Percentiles rank a stretch among this genome's conserved stretches.
Evolutionary conservation across 2,329 filamentous ascomycete species (phyloP).

Genomic region (Aspergillus intermedius): DNA sequence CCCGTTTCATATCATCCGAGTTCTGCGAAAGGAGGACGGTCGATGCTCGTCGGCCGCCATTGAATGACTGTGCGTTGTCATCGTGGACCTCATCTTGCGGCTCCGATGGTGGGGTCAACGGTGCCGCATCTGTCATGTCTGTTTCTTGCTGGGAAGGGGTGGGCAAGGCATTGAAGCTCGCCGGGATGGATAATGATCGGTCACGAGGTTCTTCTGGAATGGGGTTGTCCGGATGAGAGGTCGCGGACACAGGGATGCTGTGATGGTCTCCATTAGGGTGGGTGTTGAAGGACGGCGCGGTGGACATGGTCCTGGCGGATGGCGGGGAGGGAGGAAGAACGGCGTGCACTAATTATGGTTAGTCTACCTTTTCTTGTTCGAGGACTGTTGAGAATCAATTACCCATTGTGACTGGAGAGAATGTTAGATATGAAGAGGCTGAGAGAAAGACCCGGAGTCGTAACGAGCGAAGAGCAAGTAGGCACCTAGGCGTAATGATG

Average conservation of each 20-base stretch:
- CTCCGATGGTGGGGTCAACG: slow-evolving; percentile 37
- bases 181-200: slow-evolving; percentile 30
- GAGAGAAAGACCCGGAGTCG: not conserved
- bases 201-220: slow-evolving; percentile 42
- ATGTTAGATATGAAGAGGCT: not conserved
- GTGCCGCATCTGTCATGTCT: slow-evolving; percentile 35
- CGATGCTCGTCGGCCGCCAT: slow-evolving; percentile 36
- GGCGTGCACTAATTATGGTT: slow-evolving; percentile 23
- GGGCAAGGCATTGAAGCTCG: slow-evolving; percentile 22
- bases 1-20: slow-evolving; percentile 51
- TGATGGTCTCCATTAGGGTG: slow-evolving; percentile 20
- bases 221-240: slow-evolving; percentile 43
- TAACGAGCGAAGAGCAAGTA: not conserved
- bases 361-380: not conserved
- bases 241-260: slow-evolving; percentile 32
- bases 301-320: slow-evolving; percentile 18
- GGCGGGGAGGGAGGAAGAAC: slow-evolving; percentile 16
- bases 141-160: slow-evolving; percentile 24
- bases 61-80: slow-evolving; percentile 16
- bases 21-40: slow-evolving; percentile 51
- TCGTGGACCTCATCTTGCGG: slow-evolving; percentile 32
- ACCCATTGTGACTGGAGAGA: slow-evolving; percentile 14
- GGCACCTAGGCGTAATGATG: not conserved
- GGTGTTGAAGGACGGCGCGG: slow-evolving; percentile 17
- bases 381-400: slow-evolving; percentile 1